Percentiles rank a stretch among this genome's conserved stretches.
phyloP scores from a whole-genome alignment of 179 eudicot genomes.

The Beta lomatogona region DNA sequence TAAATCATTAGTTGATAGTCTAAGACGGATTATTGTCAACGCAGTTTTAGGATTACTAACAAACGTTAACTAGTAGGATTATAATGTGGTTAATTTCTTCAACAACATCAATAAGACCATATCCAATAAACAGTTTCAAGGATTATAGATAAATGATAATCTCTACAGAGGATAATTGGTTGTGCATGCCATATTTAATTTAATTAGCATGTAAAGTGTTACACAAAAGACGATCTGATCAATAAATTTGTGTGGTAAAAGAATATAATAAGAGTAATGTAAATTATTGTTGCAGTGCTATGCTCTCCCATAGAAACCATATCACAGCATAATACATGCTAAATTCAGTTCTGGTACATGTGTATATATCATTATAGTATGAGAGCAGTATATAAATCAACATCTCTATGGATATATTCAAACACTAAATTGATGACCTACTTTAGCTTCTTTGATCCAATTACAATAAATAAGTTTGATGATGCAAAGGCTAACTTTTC shows the following conservation, averaged over 20 bases:
- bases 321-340: background rate
- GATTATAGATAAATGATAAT: too few species aligned
- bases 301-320: background rate
- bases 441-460: slow-evolving; percentile 24
- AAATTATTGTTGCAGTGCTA: background rate
- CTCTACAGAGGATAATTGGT: too few species aligned
- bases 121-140: too few species aligned
- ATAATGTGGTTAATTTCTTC: too few species aligned
- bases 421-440: slow-evolving; percentile 21
- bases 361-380: background rate
- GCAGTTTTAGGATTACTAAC: too few species aligned
- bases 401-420: slow-evolving; percentile 15
- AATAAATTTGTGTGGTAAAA: background rate
- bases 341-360: background rate
- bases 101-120: too few species aligned
- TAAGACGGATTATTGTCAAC: too few species aligned
- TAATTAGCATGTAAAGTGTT: too few species aligned
- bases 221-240: background rate
- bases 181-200: too few species aligned
- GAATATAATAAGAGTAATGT: background rate
- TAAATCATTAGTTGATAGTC: too few species aligned
- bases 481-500: slow-evolving; percentile 18
- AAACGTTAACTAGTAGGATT: too few species aligned
- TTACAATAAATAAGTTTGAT: slow-evolving; percentile 27
- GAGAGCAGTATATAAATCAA: background rate